Percentiles rank a stretch among this genome's conserved stretches.
Evolutionary conservation across 2,329 filamentous ascomycete genomes (phyloP).

Genomic region (Fusarium fujikuroi): DNA sequence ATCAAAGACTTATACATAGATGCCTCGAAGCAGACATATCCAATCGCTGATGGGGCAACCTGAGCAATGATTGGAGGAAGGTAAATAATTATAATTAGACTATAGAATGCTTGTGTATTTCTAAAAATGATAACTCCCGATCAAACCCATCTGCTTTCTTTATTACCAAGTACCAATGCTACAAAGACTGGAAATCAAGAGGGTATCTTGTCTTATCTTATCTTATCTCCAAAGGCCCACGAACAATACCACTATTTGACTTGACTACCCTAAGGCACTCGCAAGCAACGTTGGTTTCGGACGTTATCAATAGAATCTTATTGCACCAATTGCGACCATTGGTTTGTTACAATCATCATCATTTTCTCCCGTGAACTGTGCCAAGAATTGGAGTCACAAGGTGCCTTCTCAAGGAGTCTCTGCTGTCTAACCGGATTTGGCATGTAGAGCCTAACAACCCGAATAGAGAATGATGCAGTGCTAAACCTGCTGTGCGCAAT

Average conservation of each 20-base stretch:
- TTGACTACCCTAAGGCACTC: background rate
- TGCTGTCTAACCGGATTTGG: background rate
- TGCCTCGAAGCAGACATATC: background rate
- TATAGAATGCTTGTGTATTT: fast-evolving
- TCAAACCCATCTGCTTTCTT: background rate
- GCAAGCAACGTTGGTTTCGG: background rate
- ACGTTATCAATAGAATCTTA: background rate
- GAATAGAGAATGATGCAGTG: no score
- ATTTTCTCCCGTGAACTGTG: fast-evolving
- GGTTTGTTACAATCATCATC: no score
- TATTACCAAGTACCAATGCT: background rate
- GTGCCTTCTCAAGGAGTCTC: background rate
- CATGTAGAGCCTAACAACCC: background rate
- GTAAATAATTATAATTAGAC: fast-evolving
- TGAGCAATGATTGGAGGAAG: background rate
- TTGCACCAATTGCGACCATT: no score
- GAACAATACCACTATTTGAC: background rate
- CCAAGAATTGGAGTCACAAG: no score
- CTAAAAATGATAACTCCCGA: no score
- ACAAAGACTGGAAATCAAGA: fast-evolving
- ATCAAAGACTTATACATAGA: background rate
- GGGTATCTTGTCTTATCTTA: background rate
- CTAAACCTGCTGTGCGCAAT: background rate
- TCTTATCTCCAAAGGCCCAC: no score
- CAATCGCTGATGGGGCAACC: background rate